phyloP scores from a whole-genome alignment of 805 yeast species.

The Brettanomyces anomalus region DNA sequence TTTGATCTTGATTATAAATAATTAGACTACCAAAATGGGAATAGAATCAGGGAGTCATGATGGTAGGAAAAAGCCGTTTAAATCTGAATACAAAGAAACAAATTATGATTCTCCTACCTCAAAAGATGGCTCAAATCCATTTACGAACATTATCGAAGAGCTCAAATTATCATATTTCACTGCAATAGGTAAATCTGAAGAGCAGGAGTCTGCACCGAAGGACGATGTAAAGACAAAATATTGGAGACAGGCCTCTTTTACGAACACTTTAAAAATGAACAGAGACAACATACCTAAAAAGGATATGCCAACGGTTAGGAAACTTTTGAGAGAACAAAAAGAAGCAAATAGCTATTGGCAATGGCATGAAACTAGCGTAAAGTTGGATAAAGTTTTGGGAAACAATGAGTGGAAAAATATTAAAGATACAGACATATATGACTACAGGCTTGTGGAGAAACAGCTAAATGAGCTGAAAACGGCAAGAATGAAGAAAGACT shows the following conservation, averaged over 20 bases:
- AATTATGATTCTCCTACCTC: slow-evolving; percentile 11
- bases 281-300: slow-evolving; percentile 4
- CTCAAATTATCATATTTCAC: background rate
- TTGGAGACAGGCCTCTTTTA: background rate
- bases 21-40: background rate
- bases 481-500: slow-evolving; percentile 53
- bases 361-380: slow-evolving; percentile 59
- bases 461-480: slow-evolving; percentile 46
- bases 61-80: too few relatives aligned
- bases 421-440: slow-evolving; percentile 60
- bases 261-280: background rate
- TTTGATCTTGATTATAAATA: background rate
- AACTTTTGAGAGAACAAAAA: slow-evolving; percentile 24
- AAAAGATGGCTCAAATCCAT: slow-evolving; percentile 15
- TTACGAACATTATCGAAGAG: background rate
- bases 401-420: slow-evolving; percentile 65
- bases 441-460: slow-evolving; percentile 49
- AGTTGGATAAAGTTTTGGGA: slow-evolving; percentile 57
- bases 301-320: slow-evolving; percentile 1
- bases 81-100: slow-evolving; percentile 10
- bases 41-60: background rate
- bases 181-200: background rate
- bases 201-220: too few relatives aligned
- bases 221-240: too few relatives aligned
- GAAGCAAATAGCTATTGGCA: slow-evolving; percentile 39